Evolutionary conservation across 129 eudicot species (phyloP).

Genomic region (Flaveria trinervia): DNA sequence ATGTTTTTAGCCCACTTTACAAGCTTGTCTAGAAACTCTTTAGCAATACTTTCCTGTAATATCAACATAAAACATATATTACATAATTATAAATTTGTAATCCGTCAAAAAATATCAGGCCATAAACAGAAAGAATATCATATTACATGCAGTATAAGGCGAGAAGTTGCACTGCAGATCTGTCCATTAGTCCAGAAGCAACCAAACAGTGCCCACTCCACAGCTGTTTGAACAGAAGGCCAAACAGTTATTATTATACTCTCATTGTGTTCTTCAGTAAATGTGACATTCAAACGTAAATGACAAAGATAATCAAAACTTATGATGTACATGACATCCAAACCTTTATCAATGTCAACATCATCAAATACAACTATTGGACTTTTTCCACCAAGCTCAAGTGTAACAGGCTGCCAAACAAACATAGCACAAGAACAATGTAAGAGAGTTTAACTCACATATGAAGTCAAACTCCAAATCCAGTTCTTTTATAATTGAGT

Average conservation of each 20-base stretch:
- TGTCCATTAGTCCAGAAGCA: conserved; percentile 99
- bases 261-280: background rate
- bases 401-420: conserved; percentile 85
- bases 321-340: conserved; percentile 26
- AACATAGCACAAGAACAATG: background rate
- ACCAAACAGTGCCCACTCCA: conserved; percentile 95
- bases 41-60: conserved; percentile 84
- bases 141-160: conserved; percentile 84
- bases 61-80: conserved; percentile 3
- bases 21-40: conserved; percentile 73
- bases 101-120: no score
- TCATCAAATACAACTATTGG: conserved; percentile 95
- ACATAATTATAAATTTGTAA: background rate
- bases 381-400: conserved; percentile 99
- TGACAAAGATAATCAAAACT: background rate
- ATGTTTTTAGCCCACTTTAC: conserved; percentile 87
- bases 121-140: background rate
- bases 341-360: conserved; percentile 89
- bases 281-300: background rate
- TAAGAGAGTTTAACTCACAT: background rate
- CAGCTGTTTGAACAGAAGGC: conserved; percentile 57
- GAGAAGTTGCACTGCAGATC: conserved; percentile 98
- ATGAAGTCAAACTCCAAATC: background rate
- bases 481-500: background rate
- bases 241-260: background rate